Conservation (phyloP, 306 rosid species). For the Cercis canadensis region DNA sequence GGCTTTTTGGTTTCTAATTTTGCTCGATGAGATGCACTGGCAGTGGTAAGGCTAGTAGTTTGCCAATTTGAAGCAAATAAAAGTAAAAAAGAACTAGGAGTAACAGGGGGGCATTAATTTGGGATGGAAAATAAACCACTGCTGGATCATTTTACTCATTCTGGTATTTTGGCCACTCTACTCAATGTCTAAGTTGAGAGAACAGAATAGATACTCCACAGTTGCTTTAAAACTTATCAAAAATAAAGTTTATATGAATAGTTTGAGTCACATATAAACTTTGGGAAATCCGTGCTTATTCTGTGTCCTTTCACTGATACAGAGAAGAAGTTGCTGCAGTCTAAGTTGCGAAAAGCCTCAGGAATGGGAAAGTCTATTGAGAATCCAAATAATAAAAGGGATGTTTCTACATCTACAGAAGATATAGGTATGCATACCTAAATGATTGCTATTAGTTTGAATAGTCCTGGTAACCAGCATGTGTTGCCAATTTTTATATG, state of each 20-base stretch:
- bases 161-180: constrained; percentile 17
- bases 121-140: not conserved
- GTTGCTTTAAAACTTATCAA: too few species aligned
- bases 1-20: not conserved
- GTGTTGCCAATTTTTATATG: not conserved
- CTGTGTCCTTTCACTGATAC: constrained; percentile 39
- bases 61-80: constrained; percentile 15
- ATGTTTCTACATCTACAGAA: constrained; percentile 79
- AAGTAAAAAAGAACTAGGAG: constrained; percentile 17
- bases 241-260: constrained; percentile 25
- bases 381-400: constrained; percentile 55
- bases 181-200: constrained; percentile 7
- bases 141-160: constrained; percentile 26
- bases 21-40: constrained; percentile 12
- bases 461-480: not conserved
- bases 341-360: constrained; percentile 85
- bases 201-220: not conserved
- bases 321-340: constrained; percentile 90
- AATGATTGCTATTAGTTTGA: constrained; percentile 11
- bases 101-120: not conserved
- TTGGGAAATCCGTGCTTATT: constrained; percentile 29
- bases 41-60: constrained; percentile 15
- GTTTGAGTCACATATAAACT: constrained; percentile 2
- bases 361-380: constrained; percentile 59
- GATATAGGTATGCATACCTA: constrained; percentile 72